These are phyloP conservation scores for Micractinium conductrix DNA, from an alignment of 139 green algal species.

Conservation along the genomic window DNA sequence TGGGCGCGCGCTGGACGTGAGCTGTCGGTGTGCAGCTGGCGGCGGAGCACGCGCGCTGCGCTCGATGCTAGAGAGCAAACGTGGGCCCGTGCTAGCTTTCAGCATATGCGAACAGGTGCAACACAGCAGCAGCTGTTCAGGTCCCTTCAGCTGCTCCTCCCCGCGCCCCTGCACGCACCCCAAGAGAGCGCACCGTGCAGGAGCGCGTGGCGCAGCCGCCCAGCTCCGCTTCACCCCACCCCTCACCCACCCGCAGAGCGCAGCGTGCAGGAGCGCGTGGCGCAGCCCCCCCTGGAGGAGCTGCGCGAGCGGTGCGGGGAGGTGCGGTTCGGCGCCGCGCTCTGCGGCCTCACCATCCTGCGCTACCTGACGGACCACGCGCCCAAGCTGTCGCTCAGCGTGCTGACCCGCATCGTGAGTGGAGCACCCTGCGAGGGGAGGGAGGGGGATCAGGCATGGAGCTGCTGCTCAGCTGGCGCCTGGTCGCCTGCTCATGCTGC, in stretches of 20 bases:
- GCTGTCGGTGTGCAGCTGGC: too few species aligned
- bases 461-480: too few species aligned
- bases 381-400: conserved; percentile 62
- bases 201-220: background rate
- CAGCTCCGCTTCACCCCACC: too few species aligned
- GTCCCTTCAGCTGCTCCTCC: background rate
- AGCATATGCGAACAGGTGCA: too few species aligned
- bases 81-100: too few species aligned
- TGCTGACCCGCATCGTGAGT: conserved; percentile 60
- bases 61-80: too few species aligned
- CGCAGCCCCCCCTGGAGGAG: conserved; percentile 60
- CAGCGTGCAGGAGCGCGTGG: conserved; percentile 57
- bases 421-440: background rate
- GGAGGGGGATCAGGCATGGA: too few species aligned
- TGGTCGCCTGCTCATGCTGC: too few species aligned
- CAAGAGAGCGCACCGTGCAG: background rate
- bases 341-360: conserved; percentile 76
- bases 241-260: conserved; percentile 28
- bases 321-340: conserved; percentile 66
- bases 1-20: too few species aligned
- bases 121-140: too few species aligned
- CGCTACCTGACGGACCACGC: conserved; percentile 84
- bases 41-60: too few species aligned
- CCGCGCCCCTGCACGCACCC: background rate
- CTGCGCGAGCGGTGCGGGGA: conserved; percentile 68